Conservation (phyloP, 768 basidiomycete genomes). For the Suillus luteus region DNA sequence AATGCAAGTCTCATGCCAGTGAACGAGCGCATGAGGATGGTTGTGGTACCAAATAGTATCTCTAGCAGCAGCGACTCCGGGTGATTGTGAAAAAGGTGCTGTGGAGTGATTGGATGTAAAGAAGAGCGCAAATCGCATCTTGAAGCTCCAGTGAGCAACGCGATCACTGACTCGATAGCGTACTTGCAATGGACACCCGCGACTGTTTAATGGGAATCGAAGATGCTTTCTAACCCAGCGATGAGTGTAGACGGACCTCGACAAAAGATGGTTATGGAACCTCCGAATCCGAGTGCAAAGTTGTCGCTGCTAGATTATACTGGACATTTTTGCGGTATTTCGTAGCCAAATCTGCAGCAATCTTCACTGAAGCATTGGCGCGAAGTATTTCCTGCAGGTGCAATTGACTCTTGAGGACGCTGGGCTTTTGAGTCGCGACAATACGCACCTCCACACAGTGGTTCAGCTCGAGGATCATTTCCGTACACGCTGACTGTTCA, state of each 20-base stretch:
- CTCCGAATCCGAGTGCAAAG: conserved; percentile 28
- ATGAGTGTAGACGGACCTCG: neutral
- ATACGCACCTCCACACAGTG: conserved; percentile 76
- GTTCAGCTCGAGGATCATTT: conserved; percentile 86
- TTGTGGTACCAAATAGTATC: neutral
- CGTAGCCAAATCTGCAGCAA: conserved; percentile 78
- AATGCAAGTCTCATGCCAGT: neutral
- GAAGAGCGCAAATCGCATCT: neutral
- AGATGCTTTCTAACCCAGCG: neutral
- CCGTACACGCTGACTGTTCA: conserved; percentile 85
- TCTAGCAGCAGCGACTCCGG: neutral
- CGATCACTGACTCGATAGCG: neutral
- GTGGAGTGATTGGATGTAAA: neutral
- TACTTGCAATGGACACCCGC: neutral
- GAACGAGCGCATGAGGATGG: neutral
- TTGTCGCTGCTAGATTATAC: conserved; percentile 84
- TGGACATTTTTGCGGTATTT: conserved; percentile 93
- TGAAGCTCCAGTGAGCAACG: neutral
- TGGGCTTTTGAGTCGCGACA: conserved; percentile 1
- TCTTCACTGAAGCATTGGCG: conserved; percentile 76
- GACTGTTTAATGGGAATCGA: neutral
- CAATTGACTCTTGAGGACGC: neutral
- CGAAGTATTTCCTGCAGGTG: conserved; percentile 68
- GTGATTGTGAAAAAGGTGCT: neutral
- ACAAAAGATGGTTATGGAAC: conserved; percentile 5